phyloP scores from a whole-genome alignment of 2,329 filamentous ascomycete genomes.

The Monosporascus ibericus region DNA sequence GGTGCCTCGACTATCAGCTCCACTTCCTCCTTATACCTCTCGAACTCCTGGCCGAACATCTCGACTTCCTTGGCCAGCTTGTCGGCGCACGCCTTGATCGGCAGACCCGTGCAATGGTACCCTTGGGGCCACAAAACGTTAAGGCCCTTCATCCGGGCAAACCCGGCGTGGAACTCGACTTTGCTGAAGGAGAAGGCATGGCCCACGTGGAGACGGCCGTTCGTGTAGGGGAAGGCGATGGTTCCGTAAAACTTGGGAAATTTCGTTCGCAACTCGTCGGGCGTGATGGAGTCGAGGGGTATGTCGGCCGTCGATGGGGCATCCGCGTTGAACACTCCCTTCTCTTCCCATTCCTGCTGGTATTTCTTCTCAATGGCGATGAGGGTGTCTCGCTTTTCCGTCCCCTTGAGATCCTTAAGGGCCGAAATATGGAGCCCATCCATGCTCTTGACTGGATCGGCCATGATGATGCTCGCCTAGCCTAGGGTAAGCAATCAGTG shows the following conservation, averaged over 20 bases:
- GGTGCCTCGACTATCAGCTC: slow-evolving; percentile 37
- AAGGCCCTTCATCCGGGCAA: slow-evolving; percentile 86
- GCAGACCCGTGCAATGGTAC: slow-evolving; percentile 96
- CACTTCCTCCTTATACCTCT: slow-evolving; percentile 35
- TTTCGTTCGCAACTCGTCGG: slow-evolving; percentile 70
- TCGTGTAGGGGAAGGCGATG: slow-evolving; percentile 48
- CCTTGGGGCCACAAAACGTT: slow-evolving; percentile 82
- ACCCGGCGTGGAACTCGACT: slow-evolving; percentile 85
- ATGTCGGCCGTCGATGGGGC: slow-evolving; percentile 75
- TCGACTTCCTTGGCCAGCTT: slow-evolving; percentile 87
- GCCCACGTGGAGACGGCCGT: slow-evolving; percentile 81
- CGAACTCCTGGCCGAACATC: slow-evolving; percentile 65
- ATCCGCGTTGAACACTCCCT: slow-evolving; percentile 75
- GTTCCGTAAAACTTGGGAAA: slow-evolving; percentile 86
- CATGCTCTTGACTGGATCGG: slow-evolving; percentile 10
- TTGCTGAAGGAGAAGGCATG: slow-evolving; percentile 91
- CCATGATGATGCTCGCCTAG: slow-evolving; percentile 6
- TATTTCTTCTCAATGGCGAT: slow-evolving; percentile 87
- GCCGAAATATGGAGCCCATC: slow-evolving; percentile 12
- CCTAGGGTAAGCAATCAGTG: background rate
- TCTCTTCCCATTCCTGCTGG: slow-evolving; percentile 75
- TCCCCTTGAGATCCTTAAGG: slow-evolving; percentile 36
- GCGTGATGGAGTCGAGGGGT: slow-evolving; percentile 65
- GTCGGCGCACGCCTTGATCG: slow-evolving; percentile 95
- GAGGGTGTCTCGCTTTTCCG: slow-evolving; percentile 79